These are phyloP conservation scores for Vaccinium darrowii DNA, from an alignment of 148 eudicot species.

Conservation along the genomic window DNA sequence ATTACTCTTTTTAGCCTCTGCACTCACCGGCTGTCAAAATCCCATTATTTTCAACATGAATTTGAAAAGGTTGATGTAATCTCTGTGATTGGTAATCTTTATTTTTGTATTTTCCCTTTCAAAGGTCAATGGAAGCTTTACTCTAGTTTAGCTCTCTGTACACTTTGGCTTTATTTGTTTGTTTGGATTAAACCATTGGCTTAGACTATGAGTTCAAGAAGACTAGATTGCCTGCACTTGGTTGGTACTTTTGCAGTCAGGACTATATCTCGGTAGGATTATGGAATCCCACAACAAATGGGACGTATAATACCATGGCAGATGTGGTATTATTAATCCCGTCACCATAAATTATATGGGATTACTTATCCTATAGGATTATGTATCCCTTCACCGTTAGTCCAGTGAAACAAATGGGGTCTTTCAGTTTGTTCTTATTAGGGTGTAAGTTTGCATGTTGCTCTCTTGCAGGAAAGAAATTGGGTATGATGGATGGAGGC, in stretches of 20 bases:
- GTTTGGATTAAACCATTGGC: not conserved
- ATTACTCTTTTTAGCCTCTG: conserved; percentile 1
- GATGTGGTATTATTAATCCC: not conserved
- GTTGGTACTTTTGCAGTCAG: not conserved
- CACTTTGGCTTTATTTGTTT: not conserved
- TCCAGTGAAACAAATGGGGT: not conserved
- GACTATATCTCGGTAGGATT: not conserved
- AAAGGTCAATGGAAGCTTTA: not conserved
- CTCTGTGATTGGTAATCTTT: not conserved
- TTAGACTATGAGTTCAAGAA: not conserved
- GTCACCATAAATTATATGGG: not conserved
- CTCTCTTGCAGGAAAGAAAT: conserved; percentile 72
- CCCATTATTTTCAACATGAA: not conserved
- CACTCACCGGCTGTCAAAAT: not conserved
- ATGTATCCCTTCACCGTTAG: not conserved
- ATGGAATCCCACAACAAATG: not conserved
- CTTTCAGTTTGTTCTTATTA: not conserved
- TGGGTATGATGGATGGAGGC: conserved; percentile 99
- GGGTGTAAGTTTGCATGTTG: not conserved
- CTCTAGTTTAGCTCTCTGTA: not conserved
- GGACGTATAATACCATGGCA: not conserved
- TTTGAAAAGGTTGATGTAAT: not conserved
- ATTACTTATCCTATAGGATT: not conserved
- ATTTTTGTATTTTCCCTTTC: not conserved
- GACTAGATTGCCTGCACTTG: not conserved